Evolutionary conservation across 192 early-diverging fungal genomes (phyloP), one percentile per base, ranked within the genome.

Genomic region (Coemansia sp.): DNA sequence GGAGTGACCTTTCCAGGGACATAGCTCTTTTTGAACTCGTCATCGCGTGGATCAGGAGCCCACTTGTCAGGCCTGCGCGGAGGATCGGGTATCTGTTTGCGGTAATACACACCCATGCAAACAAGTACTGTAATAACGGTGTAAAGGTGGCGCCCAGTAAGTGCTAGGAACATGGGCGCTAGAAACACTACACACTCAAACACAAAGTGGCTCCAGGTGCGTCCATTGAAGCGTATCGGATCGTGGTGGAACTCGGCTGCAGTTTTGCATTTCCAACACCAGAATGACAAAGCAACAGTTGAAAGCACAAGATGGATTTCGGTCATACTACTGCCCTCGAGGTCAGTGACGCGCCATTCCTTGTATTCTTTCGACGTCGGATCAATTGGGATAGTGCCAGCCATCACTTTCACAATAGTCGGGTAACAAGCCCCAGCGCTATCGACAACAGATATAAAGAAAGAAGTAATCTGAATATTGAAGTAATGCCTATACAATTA

Each of bases 191-290:
- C 51, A 25, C 62, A 67, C 54, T 82, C 79, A n/a, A 70, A 65
- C 18, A 70, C 14, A 48, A 75, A 34, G n/a, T 49, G 48, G 12
- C 44, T 21, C 70, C 63, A 73, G 38, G 47, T 58, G 18, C 68
- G 66, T 8, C 58, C 70, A n/a, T 25, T 38, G 48, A 76, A 82
- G 24, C 16, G 23, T 4, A 38, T 44, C 14, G 73, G 73, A 24
- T 26, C 65, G 34, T 71, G 63, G 50, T 82, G 79, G 49, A 60
- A 82, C 53, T 76, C 71, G 14, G 70, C 74, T 23, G 74, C 79
- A 12, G 74, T 76, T 54, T 82, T 82, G 70, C 74, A 76, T 64
- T 82, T 82, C 79, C 74, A 82, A 54, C 66, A 69, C 79, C 79
- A 82, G 57, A 76, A 82, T 9, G 74, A 76, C 9, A 82, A 59